Evolutionary conservation across 2,329 filamentous ascomycete species (phyloP).

Genomic region (Phialemoniopsis sp.): DNA sequence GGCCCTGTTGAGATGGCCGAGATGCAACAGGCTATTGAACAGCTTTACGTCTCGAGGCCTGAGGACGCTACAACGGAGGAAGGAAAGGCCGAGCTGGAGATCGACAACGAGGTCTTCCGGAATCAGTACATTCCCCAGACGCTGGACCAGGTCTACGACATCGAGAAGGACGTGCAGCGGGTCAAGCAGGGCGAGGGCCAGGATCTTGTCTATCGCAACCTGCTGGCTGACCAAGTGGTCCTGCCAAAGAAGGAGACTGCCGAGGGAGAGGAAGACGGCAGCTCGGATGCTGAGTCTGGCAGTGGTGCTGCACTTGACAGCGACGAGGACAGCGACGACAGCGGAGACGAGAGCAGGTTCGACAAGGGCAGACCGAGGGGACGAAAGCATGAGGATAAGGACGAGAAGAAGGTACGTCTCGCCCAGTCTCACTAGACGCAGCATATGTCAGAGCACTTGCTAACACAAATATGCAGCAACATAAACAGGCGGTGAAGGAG

Average conservation of each 20-base stretch:
- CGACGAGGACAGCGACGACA: conserved; percentile 37
- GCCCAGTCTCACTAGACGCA: too few species aligned
- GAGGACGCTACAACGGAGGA: conserved; percentile 23
- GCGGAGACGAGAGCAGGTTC: conserved; percentile 49
- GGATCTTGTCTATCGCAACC: conserved; percentile 78
- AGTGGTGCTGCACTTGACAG: conserved; percentile 42
- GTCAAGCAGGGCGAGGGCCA: conserved; percentile 69
- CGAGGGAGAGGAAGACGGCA: conserved; percentile 25
- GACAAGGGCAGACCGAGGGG: conserved; percentile 69
- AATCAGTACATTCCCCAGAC: conserved; percentile 97
- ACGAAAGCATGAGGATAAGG: conserved; percentile 86
- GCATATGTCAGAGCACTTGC: neutral
- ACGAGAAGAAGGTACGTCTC: conserved; percentile 66
- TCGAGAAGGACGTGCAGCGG: conserved; percentile 83
- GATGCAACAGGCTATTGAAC: conserved; percentile 60
- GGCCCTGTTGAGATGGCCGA: conserved; percentile 50
- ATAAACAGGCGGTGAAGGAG: conserved; percentile 90
- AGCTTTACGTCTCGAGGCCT: conserved; percentile 51
- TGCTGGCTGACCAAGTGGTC: conserved; percentile 69
- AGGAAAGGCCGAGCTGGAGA: conserved; percentile 55
- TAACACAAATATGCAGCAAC: conserved; percentile 36
- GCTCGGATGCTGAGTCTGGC: conserved; percentile 38
- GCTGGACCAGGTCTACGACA: conserved; percentile 91
- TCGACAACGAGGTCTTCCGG: conserved; percentile 89
- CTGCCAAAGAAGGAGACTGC: conserved; percentile 22